phyloP scores from a whole-genome alignment of 106 monocot species.

The Hemerocallis citrina region DNA sequence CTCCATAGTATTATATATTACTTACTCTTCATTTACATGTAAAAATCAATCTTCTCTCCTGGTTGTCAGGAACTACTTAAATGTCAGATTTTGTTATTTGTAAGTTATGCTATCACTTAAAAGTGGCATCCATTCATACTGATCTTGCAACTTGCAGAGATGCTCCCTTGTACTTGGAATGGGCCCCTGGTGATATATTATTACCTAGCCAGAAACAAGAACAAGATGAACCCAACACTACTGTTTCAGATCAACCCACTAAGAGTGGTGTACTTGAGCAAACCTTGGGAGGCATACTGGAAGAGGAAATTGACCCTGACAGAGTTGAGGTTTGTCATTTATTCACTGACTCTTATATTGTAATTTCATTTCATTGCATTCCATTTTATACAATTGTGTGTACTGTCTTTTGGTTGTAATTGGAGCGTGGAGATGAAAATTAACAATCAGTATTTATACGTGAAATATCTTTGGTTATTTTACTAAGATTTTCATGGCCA shows the following conservation, averaged over 20 bases:
- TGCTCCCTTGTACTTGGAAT: conserved; percentile 88
- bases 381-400: neutral
- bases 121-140: neutral
- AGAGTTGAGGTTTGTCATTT: conserved; percentile 63
- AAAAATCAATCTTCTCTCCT: neutral
- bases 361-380: neutral
- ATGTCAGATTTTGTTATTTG: neutral
- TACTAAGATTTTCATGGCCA: too few relatives aligned
- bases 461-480: too few relatives aligned
- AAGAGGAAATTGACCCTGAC: conserved; percentile 87
- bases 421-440: too few relatives aligned
- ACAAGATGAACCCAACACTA: conserved; percentile 27
- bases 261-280: conserved; percentile 51
- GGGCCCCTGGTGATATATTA: conserved; percentile 82
- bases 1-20: too few relatives aligned
- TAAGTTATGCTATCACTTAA: neutral
- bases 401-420: neutral
- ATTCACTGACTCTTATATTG: too few relatives aligned
- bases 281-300: conserved; percentile 38
- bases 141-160: conserved; percentile 40
- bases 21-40: too few relatives aligned
- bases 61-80: neutral
- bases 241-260: conserved; percentile 30
- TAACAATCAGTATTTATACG: too few relatives aligned
- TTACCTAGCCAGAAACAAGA: conserved; percentile 19